Evolutionary conservation across 2,329 filamentous ascomycete species (phyloP), one percentile per base, ranked within the genome.

Genomic region (Neonectria punicea): DNA sequence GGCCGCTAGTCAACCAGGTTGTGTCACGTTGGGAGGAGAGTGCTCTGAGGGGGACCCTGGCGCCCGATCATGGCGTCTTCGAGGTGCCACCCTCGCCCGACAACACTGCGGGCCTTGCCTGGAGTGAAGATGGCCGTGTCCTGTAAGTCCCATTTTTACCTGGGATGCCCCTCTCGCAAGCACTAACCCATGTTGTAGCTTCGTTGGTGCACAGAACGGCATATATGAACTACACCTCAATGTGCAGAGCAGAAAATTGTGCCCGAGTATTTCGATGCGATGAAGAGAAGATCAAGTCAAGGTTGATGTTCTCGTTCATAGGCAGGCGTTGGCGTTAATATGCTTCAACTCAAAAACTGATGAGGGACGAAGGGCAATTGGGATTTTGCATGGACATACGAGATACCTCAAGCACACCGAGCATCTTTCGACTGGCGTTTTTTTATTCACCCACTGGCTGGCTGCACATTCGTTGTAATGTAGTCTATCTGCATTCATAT

Each of bases 201-300:
- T 86, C 71, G 81, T 90, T 44, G 89, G 86, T 20, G 86, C 88
- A 36, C 89, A 93, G 74, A 89, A 92, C 70, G 92, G 92, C 61
- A 90, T 94, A 58, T 93, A 93, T 73, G 91, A 94, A 79, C 88
- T 93, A 71, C 86, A 85, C 36, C 84, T 94, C 68, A 89, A 93
- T 74, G 72, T 89, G 18, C 83, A 86, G 53, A 84, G 81, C 61
- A 84, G 92, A 65, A 92, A 89, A 77, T 80, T 85, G 34, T 86
- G 84, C 67, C 86, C 89, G 2, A 86, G 84, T 67, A 79, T 89
- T 67, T 81, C 81, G 47, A 79, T 87, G 76, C 83, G 85, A 65
- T 90, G 70, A 83, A 14, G n/a, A 34, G 32, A 44, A 25, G 14
- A 53, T 49, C 16, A 41, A 25, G 57, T 50, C 5, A 18, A 54